Evolutionary conservation across 2,329 filamentous ascomycete species (phyloP), one percentile per base, ranked within the genome.

Genomic region (Davidsoniella eucalypti): DNA sequence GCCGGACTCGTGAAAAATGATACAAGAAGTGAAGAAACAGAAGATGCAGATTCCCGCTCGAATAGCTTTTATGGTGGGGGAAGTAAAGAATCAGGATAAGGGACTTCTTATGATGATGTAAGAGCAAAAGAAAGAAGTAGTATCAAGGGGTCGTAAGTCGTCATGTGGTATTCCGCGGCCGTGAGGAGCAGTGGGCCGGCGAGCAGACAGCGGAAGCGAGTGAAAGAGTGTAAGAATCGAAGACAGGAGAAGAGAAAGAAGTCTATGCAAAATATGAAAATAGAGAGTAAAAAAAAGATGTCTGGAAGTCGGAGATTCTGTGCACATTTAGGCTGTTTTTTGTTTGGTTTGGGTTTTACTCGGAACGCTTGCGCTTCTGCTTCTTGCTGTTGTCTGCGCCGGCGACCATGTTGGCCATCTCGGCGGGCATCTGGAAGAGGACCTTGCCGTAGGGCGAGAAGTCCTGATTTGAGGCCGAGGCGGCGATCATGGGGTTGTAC

Each of bases 391-490:
- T 68, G 52, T 65, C 65, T 44, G 73, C 72, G 18, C 76, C 74
- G 2, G 73, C 75, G 2, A 73, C 75, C 37, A 67, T 57, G n/a
- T 78, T 80, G 37, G 83, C 78, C 47, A 84, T 73, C 57, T 84
- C 81, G 26, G 84, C 75, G 25, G 84, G 80, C 50, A 87, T 79
- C 64, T 88, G 83, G 69, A 87, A 93, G 55, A 94, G 76, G 40
- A 86, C 82, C 61, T 82, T 81, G 57, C 86, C 84, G 54, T 86
- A 75, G 52, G 73, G 71, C 57, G 72, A 71, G 52, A 80, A 78
- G 54, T 86, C 82, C n/a, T 79, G 75, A 14, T 71, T 69, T 39
- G 71, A 62, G 12, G 64, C 58, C 5, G 63, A 62, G 14, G 65
- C 61, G 10, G 21, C 44, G 16, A 64, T 68, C 68, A 64, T 67